Percentiles rank a stretch among this genome's conserved stretches.
Evolutionary conservation across 202 grass and related monocot species (phyloP).

Genomic region (Zoysia matrella): DNA sequence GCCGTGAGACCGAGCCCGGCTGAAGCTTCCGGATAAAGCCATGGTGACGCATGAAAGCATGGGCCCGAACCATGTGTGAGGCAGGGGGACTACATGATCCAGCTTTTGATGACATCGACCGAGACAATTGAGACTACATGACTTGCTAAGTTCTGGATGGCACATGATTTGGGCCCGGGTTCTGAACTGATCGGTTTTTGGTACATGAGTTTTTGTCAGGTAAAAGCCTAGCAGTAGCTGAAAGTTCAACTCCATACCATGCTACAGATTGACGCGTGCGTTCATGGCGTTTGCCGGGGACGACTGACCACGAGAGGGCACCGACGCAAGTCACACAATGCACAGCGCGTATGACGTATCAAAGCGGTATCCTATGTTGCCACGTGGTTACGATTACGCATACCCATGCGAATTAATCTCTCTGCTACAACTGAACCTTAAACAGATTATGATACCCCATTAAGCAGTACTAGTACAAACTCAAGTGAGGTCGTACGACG

Average conservation of each 20-base stretch:
- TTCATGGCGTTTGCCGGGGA: too few relatives aligned
- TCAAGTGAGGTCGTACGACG: not conserved
- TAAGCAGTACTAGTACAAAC: not conserved
- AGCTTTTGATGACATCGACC: too few relatives aligned
- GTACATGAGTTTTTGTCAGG: not conserved
- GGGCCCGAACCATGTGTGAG: slow-evolving; percentile 1
- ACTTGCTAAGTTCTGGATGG: not conserved
- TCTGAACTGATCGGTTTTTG: not conserved
- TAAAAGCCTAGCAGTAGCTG: not conserved
- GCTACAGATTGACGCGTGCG: not conserved
- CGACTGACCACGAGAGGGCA: not conserved
- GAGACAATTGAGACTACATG: too few relatives aligned
- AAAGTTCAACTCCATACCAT: not conserved
- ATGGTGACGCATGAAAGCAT: not conserved
- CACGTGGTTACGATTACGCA: slow-evolving; percentile 9
- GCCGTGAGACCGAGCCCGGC: not conserved
- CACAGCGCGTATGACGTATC: not conserved
- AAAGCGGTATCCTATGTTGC: not conserved
- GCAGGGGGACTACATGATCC: too few relatives aligned
- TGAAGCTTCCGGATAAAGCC: slow-evolving; percentile 8
- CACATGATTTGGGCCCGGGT: not conserved
- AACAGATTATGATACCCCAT: not conserved
- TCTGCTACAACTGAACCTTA: not conserved
- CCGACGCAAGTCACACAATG: not conserved
- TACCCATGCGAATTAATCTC: not conserved